phyloP scores from a whole-genome alignment of 352 stramenopile species.

The Phytophthora cactorum region DNA sequence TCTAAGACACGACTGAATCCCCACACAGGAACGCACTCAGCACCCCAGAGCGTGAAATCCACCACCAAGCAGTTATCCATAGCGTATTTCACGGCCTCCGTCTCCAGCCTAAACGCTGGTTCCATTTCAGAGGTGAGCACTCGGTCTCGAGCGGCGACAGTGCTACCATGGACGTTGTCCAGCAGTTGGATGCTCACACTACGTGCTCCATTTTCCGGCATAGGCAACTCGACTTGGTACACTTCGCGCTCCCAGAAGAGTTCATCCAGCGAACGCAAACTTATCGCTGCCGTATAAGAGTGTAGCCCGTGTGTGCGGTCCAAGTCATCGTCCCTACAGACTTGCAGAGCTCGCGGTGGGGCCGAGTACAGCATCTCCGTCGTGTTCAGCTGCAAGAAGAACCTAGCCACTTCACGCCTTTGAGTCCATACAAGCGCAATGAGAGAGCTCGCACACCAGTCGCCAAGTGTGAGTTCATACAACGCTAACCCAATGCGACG shows the following conservation, averaged over 20 bases:
- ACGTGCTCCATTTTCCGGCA: not conserved
- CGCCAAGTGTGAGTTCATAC: conserved; percentile 54
- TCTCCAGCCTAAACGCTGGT: conserved; percentile 36
- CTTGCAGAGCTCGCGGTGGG: conserved; percentile 36
- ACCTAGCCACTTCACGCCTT: conserved; percentile 43
- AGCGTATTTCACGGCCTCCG: conserved; percentile 48
- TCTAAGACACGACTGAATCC: conserved; percentile 44
- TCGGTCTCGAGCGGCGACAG: conserved; percentile 45
- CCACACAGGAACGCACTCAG: conserved; percentile 56
- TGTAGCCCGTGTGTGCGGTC: conserved; percentile 45
- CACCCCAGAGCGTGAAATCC: conserved; percentile 67
- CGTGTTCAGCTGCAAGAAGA: conserved; percentile 60
- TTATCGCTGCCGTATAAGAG: conserved; percentile 55
- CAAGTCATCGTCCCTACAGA: conserved; percentile 52
- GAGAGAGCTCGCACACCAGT: conserved; percentile 49
- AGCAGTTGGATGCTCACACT: conserved; percentile 37
- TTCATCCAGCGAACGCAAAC: conserved; percentile 46
- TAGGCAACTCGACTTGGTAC: conserved; percentile 48
- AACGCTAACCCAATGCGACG: conserved; percentile 52
- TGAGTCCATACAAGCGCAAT: conserved; percentile 59
- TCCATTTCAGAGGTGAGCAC: conserved; percentile 34
- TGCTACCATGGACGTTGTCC: conserved; percentile 38
- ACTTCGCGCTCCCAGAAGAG: conserved; percentile 63
- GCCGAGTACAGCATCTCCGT: conserved; percentile 54
- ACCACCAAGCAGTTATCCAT: conserved; percentile 52